Base-by-base conservation (phyloP, 225 moss, liverwort and hornwort species). In the Polytrichum formosum region DNA sequence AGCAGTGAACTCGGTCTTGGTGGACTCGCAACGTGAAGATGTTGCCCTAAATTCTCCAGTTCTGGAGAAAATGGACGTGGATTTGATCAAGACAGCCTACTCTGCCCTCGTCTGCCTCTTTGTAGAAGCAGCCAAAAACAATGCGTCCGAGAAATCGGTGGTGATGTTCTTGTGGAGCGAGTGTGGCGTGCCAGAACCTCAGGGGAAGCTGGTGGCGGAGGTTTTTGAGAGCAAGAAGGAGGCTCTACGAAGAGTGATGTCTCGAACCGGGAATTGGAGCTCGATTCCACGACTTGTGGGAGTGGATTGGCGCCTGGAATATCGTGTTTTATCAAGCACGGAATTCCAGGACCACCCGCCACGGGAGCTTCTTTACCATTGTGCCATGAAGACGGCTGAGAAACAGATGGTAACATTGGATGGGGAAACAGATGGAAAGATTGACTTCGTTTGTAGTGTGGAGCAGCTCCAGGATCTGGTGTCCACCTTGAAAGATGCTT, bases 381-480 rank as follows among this genome's bases (percentile, higher is more conserved):
- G 91, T 22, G 83, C 79, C 55, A 69, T 95, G 59, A 91, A 86
- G 73, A 80, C 90, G 26, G 54, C 68, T 6, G 68, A 84, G 69
- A 74, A 79, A 65, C 87, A 75, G 65, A 13, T 16, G 46, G 58
- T 21, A 23, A 20, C 23, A 23, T 70, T 74, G 23, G 77, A 81
- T 5, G 71, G 59, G 30, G 75, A 83, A 37, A 85, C 75, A 37
- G 62, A 75, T 23, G 77, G 56, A 18, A 81, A 80, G 54, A 28
- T 83, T 10, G 79, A 90, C 63, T 91, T 93, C 21, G 73, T 87
- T 62, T 92, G 83, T 28, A 88, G 81, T 54, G 83, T 92, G n/a
- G 92, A 91, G 77, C 91, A 95, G 64, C 78, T 92, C 67, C 95
- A 95, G 75, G 86, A 95, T 67, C 66, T 92, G 55, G 87, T 92